phyloP scores from a whole-genome alignment of 2,329 filamentous ascomycete species.

The Blastomyces emzantsi region DNA sequence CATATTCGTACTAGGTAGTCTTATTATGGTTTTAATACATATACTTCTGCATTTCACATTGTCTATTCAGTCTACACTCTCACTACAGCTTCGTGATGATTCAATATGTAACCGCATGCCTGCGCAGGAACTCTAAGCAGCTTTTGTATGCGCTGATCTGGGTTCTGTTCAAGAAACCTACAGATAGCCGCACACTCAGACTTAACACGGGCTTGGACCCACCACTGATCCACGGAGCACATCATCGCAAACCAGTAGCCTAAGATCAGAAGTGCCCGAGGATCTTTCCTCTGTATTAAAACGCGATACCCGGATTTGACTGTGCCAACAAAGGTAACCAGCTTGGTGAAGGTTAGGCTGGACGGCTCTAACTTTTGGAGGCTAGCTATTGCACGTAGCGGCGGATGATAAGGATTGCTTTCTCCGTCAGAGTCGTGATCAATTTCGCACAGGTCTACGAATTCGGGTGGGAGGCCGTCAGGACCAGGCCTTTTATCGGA shows the following conservation, averaged over 20 bases:
- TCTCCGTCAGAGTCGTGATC: conserved; percentile 18
- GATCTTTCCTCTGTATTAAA: conserved; percentile 21
- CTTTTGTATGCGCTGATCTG: conserved; percentile 18
- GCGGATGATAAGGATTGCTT: conserved; percentile 22
- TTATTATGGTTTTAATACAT: too few species aligned
- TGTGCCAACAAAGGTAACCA: conserved; percentile 23
- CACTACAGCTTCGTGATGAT: background rate
- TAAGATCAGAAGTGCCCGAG: conserved; percentile 23
- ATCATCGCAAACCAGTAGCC: conserved; percentile 28
- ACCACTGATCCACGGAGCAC: conserved; percentile 24
- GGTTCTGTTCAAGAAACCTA: conserved; percentile 22
- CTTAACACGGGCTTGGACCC: conserved; percentile 24
- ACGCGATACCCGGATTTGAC: conserved; percentile 22
- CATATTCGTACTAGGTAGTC: too few species aligned
- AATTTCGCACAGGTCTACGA: conserved; percentile 26
- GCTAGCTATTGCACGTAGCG: conserved; percentile 18
- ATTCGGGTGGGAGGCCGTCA: conserved; percentile 19
- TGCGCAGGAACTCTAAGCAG: conserved; percentile 21
- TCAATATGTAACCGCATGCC: conserved; percentile 21
- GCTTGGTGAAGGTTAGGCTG: conserved; percentile 18
- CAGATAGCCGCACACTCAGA: conserved; percentile 26
- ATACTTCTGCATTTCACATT: too few species aligned
- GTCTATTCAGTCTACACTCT: too few species aligned
- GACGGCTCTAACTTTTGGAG: conserved; percentile 19
- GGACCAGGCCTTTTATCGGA: conserved; percentile 19